Percentiles rank a stretch among this genome's conserved stretches.
These are phyloP conservation scores for Cryptosporidium ryanae DNA, from an alignment of 169 alveolate genomes.

Conservation along the genomic window DNA sequence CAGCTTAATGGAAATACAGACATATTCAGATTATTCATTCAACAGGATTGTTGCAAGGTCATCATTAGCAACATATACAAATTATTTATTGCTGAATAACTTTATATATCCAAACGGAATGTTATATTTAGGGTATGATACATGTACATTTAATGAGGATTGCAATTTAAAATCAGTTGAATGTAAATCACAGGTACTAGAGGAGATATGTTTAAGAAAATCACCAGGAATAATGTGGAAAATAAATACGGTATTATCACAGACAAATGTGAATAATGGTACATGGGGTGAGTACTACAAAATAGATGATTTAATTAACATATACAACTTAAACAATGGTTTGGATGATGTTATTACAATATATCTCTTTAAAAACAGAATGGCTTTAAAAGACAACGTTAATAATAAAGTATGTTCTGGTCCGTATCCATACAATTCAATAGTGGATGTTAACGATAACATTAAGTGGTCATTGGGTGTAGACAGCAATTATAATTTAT, in stretches of 20 bases:
- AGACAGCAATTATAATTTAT: not conserved
- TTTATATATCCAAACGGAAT: conserved; percentile 40
- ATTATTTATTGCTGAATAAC: conserved; percentile 8
- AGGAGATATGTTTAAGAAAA: conserved; percentile 5
- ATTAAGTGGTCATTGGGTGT: conserved; percentile 31
- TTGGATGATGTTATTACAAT: not conserved
- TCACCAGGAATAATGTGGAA: conserved; percentile 26
- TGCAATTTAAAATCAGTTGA: conserved; percentile 18
- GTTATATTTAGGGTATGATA: conserved; percentile 22
- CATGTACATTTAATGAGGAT: conserved; percentile 27
- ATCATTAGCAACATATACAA: not conserved
- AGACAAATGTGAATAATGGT: conserved; percentile 55
- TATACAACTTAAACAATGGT: conserved; percentile 20
- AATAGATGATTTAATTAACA: not conserved
- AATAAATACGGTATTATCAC: conserved; percentile 1
- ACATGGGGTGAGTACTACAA: conserved; percentile 38
- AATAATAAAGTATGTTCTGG: conserved; percentile 43
- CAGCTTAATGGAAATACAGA: conserved; percentile 31
- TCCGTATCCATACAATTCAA: conserved; percentile 33
- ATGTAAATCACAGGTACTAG: conserved; percentile 35
- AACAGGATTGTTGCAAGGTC: not conserved
- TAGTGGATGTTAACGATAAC: not conserved
- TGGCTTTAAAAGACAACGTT: conserved; percentile 8
- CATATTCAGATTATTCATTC: conserved; percentile 1
- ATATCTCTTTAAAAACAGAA: conserved; percentile 34